Percentiles rank a stretch among this genome's conserved stretches.
Conservation (phyloP, 2,329 filamentous ascomycete genomes). For the Alternaria sp. region DNA sequence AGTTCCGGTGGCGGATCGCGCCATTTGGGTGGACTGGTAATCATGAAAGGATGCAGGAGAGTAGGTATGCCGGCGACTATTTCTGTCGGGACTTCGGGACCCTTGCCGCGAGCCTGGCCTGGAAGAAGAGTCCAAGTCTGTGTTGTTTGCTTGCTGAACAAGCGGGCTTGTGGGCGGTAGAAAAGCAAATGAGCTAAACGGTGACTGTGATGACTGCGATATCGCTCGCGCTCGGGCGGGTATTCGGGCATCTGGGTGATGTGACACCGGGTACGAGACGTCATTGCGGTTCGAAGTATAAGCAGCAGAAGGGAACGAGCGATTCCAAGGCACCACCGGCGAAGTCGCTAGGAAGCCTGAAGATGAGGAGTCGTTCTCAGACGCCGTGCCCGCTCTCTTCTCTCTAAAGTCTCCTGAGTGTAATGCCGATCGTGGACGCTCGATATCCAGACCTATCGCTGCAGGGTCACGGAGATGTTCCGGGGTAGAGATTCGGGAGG, state of each 20-base stretch:
- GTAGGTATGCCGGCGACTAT: constrained; percentile 73
- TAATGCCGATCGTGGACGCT: constrained; percentile 78
- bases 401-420: constrained; percentile 68
- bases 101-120: constrained; percentile 43
- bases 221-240: constrained; percentile 49
- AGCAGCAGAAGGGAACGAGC: constrained; percentile 51
- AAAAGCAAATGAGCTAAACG: constrained; percentile 79
- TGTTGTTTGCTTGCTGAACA: constrained; percentile 85
- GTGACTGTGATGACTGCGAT: constrained; percentile 69
- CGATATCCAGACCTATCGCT: constrained; percentile 63
- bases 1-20: constrained; percentile 37
- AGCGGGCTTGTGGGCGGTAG: constrained; percentile 91
- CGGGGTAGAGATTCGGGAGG: constrained; percentile 38
- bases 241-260: constrained; percentile 40
- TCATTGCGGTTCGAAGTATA: constrained; percentile 24
- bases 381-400: constrained; percentile 44
- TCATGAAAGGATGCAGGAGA: constrained; percentile 65
- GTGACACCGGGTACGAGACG: constrained; percentile 21
- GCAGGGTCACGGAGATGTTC: constrained; percentile 37
- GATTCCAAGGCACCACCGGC: constrained; percentile 64
- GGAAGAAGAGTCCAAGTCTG: constrained; percentile 71
- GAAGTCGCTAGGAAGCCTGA: constrained; percentile 52
- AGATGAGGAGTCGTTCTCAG: constrained; percentile 17
- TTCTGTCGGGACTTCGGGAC: constrained; percentile 55
- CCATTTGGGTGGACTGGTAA: constrained; percentile 52